Conservation (phyloP, 176 grass and related monocot genomes). For the Elymus sibiricus region DNA sequence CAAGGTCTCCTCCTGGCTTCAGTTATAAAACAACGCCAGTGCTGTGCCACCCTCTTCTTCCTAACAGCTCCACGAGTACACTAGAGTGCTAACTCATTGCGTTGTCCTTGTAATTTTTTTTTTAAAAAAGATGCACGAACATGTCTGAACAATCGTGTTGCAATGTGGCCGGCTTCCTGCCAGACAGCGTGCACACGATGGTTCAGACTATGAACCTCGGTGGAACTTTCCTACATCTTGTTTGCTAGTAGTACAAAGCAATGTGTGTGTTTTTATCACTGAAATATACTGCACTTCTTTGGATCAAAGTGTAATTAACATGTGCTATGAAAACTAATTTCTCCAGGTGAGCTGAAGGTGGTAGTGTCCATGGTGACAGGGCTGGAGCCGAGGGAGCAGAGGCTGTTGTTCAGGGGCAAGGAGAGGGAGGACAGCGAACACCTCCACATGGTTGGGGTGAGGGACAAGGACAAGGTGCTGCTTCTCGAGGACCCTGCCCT, state of each 20-base stretch:
- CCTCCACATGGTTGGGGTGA: constrained; percentile 93
- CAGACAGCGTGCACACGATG: not conserved
- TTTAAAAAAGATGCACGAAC: constrained; percentile 21
- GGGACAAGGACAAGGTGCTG: constrained; percentile 84
- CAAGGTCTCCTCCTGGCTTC: constrained; percentile 5
- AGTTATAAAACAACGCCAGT: not conserved
- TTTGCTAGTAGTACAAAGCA: not conserved
- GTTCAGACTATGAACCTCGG: constrained; percentile 13
- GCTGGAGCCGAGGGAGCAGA: constrained; percentile 74
- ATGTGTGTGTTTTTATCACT: not conserved
- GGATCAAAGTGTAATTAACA: constrained; percentile 1
- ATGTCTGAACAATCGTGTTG: constrained; percentile 19
- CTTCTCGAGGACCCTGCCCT: constrained; percentile 81
- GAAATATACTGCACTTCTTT: not conserved
- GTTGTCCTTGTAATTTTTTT: not conserved
- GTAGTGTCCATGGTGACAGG: constrained; percentile 65
- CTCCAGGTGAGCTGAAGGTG: constrained; percentile 75
- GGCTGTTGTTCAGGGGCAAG: constrained; percentile 87
- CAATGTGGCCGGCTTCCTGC: constrained; percentile 1
- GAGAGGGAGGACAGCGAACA: constrained; percentile 82
- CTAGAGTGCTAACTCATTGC: not conserved
- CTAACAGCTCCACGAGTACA: not conserved
- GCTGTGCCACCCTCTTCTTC: not conserved
- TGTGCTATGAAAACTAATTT: not conserved
- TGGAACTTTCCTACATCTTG: constrained; percentile 20